Conservation (phyloP, 2,329 filamentous ascomycete species). For the Colletotrichum filicis region DNA sequence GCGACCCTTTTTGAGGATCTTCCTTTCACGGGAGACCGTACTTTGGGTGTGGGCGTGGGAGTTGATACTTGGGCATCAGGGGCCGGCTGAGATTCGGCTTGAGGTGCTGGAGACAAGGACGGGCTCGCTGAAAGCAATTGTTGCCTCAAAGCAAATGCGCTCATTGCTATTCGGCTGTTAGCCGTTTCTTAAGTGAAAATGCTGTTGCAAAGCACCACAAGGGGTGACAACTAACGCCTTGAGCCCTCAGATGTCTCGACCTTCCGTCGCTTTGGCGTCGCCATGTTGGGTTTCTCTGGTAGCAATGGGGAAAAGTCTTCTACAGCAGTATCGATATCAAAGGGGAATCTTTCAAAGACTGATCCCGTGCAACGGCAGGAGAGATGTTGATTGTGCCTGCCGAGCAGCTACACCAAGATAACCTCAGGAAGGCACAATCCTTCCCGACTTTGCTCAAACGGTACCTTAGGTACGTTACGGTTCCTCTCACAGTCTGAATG, state of each 20-base stretch:
- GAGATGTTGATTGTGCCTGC: background rate
- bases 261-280: constrained; percentile 54
- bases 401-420: background rate
- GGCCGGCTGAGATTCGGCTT: background rate
- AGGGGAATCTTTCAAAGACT: background rate
- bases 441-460: background rate
- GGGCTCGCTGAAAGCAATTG: constrained; percentile 41
- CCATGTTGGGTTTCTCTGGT: constrained; percentile 36
- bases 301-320: background rate
- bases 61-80: constrained; percentile 1
- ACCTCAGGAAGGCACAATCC: background rate
- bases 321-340: background rate
- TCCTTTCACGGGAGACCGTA: constrained; percentile 3
- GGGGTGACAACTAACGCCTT: constrained; percentile 44
- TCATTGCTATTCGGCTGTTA: constrained; percentile 47
- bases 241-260: constrained; percentile 44
- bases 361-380: background rate
- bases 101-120: constrained; percentile 26
- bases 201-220: background rate
- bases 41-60: constrained; percentile 7
- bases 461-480: background rate
- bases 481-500: background rate
- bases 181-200: background rate
- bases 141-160: constrained; percentile 57
- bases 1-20: constrained; percentile 10